These are phyloP conservation scores for Lathyrus sativus DNA, from an alignment of 306 rosid genomes.

Conservation along the genomic window DNA sequence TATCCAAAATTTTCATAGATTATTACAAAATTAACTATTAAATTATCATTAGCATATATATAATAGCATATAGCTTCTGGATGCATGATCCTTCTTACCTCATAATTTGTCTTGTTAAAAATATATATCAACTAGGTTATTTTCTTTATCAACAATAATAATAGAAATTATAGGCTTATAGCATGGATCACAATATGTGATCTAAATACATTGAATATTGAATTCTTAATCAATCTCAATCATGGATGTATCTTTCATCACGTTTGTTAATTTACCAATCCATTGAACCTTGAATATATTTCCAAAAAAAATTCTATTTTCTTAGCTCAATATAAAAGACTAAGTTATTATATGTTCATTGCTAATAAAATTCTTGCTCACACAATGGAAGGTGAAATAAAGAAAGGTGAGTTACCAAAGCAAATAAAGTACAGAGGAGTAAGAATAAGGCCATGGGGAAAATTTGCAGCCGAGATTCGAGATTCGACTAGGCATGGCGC, in stretches of 20 bases:
- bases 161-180: conserved; percentile 17
- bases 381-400: conserved; percentile 28
- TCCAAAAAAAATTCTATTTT: not conserved
- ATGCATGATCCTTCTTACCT: conserved; percentile 32
- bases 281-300: conserved; percentile 40
- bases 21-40: conserved; percentile 24
- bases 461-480: conserved; percentile 47
- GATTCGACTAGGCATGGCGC: conserved; percentile 47
- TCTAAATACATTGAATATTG: conserved; percentile 45
- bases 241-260: conserved; percentile 28
- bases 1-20: not conserved
- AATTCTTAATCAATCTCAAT: conserved; percentile 36
- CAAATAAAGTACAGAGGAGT: conserved; percentile 43
- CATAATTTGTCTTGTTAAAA: conserved; percentile 20
- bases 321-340: conserved; percentile 34
- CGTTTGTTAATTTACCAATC: conserved; percentile 15
- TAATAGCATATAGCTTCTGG: not conserved
- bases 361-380: not conserved
- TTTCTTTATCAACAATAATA: conserved; percentile 9
- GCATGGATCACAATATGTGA: conserved; percentile 15
- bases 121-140: not conserved
- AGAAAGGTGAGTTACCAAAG: not conserved
- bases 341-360: not conserved
- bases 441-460: conserved; percentile 51
- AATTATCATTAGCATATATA: not conserved